Evolutionary conservation across 352 stramenopile species (phyloP).

Genomic region (Globisporangium emineosum): DNA sequence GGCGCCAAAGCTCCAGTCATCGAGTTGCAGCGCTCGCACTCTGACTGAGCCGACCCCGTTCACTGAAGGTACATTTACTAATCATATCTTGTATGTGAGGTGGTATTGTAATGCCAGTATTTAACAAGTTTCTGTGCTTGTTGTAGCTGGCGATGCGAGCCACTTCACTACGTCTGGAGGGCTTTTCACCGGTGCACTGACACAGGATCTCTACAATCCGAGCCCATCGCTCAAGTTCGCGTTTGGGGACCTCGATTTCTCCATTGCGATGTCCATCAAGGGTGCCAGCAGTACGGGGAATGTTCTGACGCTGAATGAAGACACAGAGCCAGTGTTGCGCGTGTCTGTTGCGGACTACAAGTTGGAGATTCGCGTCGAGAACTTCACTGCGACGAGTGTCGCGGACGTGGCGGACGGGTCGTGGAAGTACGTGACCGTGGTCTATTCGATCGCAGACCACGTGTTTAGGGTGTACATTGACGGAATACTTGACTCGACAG

Average conservation of each 20-base stretch:
- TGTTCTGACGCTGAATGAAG: constrained; percentile 4
- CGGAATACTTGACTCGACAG: constrained; percentile 7
- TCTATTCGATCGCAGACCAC: not conserved
- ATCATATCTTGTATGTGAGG: not conserved
- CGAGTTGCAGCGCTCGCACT: not conserved
- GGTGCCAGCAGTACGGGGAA: not conserved
- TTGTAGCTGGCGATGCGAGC: not conserved
- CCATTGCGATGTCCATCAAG: constrained; percentile 27
- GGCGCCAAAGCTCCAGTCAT: constrained; percentile 22
- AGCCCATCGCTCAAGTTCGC: constrained; percentile 22
- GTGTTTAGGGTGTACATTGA: not conserved
- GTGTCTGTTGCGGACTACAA: constrained; percentile 5
- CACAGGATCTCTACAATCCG: constrained; percentile 2
- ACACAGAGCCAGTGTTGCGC: not conserved
- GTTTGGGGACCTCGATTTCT: constrained; percentile 52
- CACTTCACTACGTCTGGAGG: constrained; percentile 6
- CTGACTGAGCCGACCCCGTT: constrained; percentile 3
- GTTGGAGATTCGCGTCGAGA: not conserved
- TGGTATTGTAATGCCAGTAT: not conserved
- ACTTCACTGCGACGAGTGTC: not conserved
- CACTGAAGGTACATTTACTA: not conserved
- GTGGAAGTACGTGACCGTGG: constrained; percentile 12
- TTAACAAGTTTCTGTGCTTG: not conserved
- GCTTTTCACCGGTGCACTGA: constrained; percentile 3
- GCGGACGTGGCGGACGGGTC: not conserved